Conservation (phyloP, 2,329 filamentous ascomycete species). For the Penicillium olsonii region DNA sequence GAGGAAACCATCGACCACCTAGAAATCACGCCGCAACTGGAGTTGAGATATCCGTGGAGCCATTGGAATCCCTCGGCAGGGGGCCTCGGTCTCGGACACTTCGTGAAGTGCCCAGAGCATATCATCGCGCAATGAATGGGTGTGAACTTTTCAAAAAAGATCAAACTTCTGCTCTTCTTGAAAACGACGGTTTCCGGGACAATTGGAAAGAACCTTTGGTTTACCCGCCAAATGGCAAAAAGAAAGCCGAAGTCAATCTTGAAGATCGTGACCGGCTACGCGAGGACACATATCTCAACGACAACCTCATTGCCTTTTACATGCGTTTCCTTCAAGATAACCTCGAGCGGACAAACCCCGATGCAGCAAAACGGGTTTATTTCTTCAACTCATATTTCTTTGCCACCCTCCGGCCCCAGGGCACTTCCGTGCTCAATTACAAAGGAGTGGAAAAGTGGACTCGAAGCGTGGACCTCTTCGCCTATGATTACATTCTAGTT, state of each 20-base stretch:
- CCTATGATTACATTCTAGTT: slow-evolving; percentile 84
- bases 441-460: slow-evolving; percentile 87
- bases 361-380: slow-evolving; percentile 67
- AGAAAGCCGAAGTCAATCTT: slow-evolving; percentile 47
- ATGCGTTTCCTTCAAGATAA: slow-evolving; percentile 70
- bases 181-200: slow-evolving; percentile 21
- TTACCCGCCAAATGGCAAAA: slow-evolving; percentile 49
- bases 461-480: slow-evolving; percentile 77
- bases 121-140: background rate
- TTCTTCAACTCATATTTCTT: slow-evolving; percentile 96
- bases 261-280: slow-evolving; percentile 68
- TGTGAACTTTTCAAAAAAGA: background rate
- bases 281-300: slow-evolving; percentile 85
- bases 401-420: slow-evolving; percentile 65
- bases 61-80: slow-evolving; percentile 17
- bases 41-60: slow-evolving; percentile 34
- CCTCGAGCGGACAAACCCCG: slow-evolving; percentile 56
- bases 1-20: slow-evolving; percentile 5
- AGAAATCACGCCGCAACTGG: slow-evolving; percentile 9
- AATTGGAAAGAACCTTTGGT: slow-evolving; percentile 43
- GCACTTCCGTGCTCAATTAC: slow-evolving; percentile 70
- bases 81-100: slow-evolving; percentile 31
- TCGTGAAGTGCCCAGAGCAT: slow-evolving; percentile 19
- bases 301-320: slow-evolving; percentile 89
- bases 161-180: slow-evolving; percentile 1